Evolutionary conservation across 371 early-diverging fungal species (phyloP).

Genomic region (Actinomortierella wolfii): DNA sequence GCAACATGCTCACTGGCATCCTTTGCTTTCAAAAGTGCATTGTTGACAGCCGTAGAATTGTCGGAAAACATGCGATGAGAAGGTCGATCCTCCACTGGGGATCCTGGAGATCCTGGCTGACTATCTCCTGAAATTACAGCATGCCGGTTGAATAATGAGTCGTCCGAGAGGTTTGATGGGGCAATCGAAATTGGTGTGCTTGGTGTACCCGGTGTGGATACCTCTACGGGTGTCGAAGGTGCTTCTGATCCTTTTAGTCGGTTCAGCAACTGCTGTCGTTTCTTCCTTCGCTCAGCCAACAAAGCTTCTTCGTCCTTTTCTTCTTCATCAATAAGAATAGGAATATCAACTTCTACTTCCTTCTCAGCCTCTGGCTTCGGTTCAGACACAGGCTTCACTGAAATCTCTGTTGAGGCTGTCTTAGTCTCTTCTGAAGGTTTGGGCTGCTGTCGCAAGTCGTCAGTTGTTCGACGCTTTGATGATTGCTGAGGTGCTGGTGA

Average conservation of each 20-base stretch:
- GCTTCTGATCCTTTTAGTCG: conserved; percentile 24
- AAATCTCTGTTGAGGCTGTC: too few relatives aligned
- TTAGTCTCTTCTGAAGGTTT: too few relatives aligned
- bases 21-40: conserved; percentile 58
- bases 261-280: conserved; percentile 37
- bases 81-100: conserved; percentile 26
- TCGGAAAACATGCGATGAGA: conserved; percentile 11
- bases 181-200: neutral
- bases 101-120: conserved; percentile 29
- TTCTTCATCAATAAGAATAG: conserved; percentile 25
- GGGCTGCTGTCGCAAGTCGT: too few relatives aligned
- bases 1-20: conserved; percentile 54
- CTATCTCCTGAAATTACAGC: conserved; percentile 15
- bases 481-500: too few relatives aligned
- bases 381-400: too few relatives aligned
- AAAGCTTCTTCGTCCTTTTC: conserved; percentile 38
- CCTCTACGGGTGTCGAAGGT: conserved; percentile 16
- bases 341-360: conserved; percentile 25
- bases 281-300: conserved; percentile 37
- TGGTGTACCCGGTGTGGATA: conserved; percentile 19
- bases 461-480: too few relatives aligned
- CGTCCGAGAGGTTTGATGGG: neutral
- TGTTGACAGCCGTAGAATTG: conserved; percentile 41
- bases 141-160: conserved; percentile 5
- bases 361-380: conserved; percentile 11